Conservation (phyloP, 2,329 filamentous ascomycete species). For the Amauroascus niger region DNA sequence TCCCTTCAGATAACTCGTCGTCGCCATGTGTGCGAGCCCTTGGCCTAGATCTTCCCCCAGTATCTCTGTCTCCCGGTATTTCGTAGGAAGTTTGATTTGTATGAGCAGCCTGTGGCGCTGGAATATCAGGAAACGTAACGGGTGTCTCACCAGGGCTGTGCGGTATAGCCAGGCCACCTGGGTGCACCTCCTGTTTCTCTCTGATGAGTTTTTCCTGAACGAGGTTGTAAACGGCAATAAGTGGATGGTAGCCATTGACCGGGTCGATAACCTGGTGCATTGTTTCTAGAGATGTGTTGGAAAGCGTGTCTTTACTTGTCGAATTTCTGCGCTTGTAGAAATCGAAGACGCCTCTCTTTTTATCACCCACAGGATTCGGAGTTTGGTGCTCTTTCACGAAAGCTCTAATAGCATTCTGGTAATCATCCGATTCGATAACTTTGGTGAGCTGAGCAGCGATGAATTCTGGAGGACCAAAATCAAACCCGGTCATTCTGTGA, state of each 20-base stretch:
- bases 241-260: slow-evolving; percentile 81
- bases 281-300: slow-evolving; percentile 73
- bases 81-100: slow-evolving; percentile 80
- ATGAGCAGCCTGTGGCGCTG: slow-evolving; percentile 73
- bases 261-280: slow-evolving; percentile 76
- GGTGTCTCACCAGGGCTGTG: slow-evolving; percentile 48
- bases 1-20: slow-evolving; percentile 68
- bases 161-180: slow-evolving; percentile 50
- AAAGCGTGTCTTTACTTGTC: slow-evolving; percentile 76
- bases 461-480: slow-evolving; percentile 78
- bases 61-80: slow-evolving; percentile 78
- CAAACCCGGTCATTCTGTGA: slow-evolving; percentile 93
- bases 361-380: slow-evolving; percentile 56
- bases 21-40: slow-evolving; percentile 89
- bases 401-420: slow-evolving; percentile 70
- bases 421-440: slow-evolving; percentile 87
- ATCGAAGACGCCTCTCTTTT: slow-evolving; percentile 83
- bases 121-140: slow-evolving; percentile 61
- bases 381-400: slow-evolving; percentile 57
- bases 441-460: slow-evolving; percentile 74
- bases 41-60: slow-evolving; percentile 70
- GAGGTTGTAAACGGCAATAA: slow-evolving; percentile 89
- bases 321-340: slow-evolving; percentile 96
- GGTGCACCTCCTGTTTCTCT: slow-evolving; percentile 53
- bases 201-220: slow-evolving; percentile 90